Evolutionary conservation across 2,329 filamentous ascomycete genomes (phyloP), one percentile per base, ranked within the genome.

Genomic region (Taxawa tesnikishii): DNA sequence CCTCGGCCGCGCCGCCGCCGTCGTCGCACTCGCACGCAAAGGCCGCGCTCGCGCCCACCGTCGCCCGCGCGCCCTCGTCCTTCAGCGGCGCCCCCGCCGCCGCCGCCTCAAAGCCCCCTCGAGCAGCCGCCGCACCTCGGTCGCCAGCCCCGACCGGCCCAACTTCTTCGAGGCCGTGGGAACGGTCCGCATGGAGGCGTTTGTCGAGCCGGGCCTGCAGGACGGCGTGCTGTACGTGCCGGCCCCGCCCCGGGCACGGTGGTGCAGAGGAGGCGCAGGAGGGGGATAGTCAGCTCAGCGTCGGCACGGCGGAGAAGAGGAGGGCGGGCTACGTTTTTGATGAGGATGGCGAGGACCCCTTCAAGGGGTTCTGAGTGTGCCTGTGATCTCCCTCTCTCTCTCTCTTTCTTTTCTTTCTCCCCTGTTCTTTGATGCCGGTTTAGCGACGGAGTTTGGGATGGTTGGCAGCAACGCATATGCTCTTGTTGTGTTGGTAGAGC

Each of bases 101-200:
- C 16, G 15, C 31, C 12, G 15, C 16, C 26, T n/a, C n/a, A n/a
- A n/a, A n/a, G 18, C 26, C 11, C 18, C 5, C 11, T 6, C 19
- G 24, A 17, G 24, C 29, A n/a, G 19, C 23, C n/a, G 14, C 49
- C 38, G 9, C 8, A 27, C 26, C 8, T 10, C 9, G 8, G 26
- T 27, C 16, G 3, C 50, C 44, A 15, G 41, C 36, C 32, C 47
- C 38, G 11, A 45, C 28, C 25, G 44, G 38, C 13, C 54, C 47
- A 70, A 72, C 53, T 87, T 90, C 60, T 90, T 90, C 49, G 85
- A 92, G 45, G 81, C 81, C 1, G 79, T 92, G 36, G 85, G 87
- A 2, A 96, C 87, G 2, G 75, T 96, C 28, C 75, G 90, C 16
- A 96, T 98, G 88, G 88, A 96, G 55, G 90, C 90, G 0, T 98